These are phyloP conservation scores for Umbelopsis sp. DNA, from an alignment of 371 early-diverging fungal genomes.

Conservation along the genomic window DNA sequence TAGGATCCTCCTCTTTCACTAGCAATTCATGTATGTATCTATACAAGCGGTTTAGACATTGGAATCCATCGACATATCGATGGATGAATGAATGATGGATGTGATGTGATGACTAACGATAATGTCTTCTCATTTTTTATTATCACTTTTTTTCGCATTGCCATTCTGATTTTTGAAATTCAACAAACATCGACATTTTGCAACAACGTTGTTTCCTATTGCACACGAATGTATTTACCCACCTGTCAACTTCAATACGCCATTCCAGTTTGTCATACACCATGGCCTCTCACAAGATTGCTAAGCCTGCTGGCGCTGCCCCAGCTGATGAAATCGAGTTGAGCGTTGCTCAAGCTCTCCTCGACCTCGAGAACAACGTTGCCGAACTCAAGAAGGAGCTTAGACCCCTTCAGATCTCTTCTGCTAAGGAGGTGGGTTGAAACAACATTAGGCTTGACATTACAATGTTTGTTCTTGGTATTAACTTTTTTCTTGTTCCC, in stretches of 20 bases:
- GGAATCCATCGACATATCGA: background rate
- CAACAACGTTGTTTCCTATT: background rate
- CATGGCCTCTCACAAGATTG: constrained; percentile 64
- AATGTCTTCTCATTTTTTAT: background rate
- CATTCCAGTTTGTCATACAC: constrained; percentile 20
- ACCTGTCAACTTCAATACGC: too few relatives aligned
- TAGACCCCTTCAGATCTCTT: constrained; percentile 85
- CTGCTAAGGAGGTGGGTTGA: constrained; percentile 88
- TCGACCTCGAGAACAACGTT: constrained; percentile 91
- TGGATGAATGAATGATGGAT: constrained; percentile 16
- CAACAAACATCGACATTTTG: background rate
- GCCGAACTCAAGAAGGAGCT: constrained; percentile 93
- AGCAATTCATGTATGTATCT: constrained; percentile 18
- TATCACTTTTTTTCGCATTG: background rate
- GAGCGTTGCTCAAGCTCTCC: constrained; percentile 91
- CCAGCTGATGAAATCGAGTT: constrained; percentile 88
- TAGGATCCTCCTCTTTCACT: constrained; percentile 17
- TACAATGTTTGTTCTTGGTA: background rate
- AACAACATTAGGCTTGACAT: background rate
- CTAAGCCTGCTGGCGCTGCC: constrained; percentile 76
- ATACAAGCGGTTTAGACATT: background rate
- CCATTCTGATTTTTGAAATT: constrained; percentile 9
- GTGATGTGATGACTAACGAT: background rate
- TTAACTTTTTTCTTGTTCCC: background rate
- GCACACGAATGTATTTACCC: too few relatives aligned